Evolutionary conservation across 768 basidiomycete species (phyloP).

Genomic region (Lactarius indigo): DNA sequence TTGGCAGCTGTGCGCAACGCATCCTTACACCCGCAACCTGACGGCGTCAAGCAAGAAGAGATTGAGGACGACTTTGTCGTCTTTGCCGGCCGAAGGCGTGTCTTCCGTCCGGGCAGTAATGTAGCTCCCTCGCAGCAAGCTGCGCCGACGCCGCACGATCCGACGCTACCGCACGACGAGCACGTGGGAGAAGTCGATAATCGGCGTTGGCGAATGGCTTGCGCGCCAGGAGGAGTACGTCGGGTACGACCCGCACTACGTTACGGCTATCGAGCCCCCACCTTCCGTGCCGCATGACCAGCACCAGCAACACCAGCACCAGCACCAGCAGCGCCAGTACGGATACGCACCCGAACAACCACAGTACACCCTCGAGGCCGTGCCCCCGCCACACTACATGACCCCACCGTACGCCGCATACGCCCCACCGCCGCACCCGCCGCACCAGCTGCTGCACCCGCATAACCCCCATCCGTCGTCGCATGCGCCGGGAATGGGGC

Average conservation of each 20-base stretch:
- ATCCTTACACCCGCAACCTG: constrained; percentile 29
- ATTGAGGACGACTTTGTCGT: constrained; percentile 65
- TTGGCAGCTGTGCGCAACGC: constrained; percentile 41
- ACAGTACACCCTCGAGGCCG: constrained; percentile 15
- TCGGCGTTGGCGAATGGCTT: constrained; percentile 21
- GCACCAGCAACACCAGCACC: not conserved
- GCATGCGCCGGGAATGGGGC: not conserved
- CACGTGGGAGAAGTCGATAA: not conserved
- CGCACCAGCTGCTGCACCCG: not conserved
- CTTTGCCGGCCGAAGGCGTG: constrained; percentile 62
- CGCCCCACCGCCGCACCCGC: not conserved
- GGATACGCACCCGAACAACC: constrained; percentile 14
- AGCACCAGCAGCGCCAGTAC: constrained; percentile 11
- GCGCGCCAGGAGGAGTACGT: constrained; percentile 7
- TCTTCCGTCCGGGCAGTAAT: constrained; percentile 49
- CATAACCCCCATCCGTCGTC: not conserved
- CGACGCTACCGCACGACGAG: constrained; percentile 2
- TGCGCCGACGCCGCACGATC: not conserved
- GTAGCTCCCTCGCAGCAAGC: constrained; percentile 9
- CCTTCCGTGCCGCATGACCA: constrained; percentile 1
- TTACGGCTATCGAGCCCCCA: constrained; percentile 5
- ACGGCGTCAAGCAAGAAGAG: constrained; percentile 49
- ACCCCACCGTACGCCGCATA: constrained; percentile 1
- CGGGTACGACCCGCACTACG: constrained; percentile 12
- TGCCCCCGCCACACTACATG: constrained; percentile 5